Conservation (phyloP, 2,329 filamentous ascomycete genomes). For the Phyllosticta citrichinensis region DNA sequence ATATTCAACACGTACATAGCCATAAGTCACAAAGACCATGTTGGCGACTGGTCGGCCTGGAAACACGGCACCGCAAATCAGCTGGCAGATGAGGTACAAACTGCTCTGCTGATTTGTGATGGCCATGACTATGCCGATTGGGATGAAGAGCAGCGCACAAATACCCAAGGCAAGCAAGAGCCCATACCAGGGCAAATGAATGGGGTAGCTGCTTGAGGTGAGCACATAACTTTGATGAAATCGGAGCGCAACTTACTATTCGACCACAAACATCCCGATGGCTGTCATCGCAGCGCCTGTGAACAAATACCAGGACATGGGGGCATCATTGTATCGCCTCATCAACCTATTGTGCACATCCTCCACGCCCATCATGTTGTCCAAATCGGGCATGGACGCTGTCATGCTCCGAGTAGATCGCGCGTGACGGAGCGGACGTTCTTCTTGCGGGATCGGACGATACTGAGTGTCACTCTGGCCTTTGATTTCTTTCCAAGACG, state of each 20-base stretch:
- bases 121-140: constrained; percentile 86
- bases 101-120: constrained; percentile 84
- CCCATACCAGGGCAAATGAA: constrained; percentile 80
- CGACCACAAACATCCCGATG: constrained; percentile 73
- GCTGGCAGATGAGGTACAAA: constrained; percentile 77
- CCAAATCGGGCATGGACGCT: constrained; percentile 28
- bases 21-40: constrained; percentile 89
- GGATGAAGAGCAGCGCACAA: constrained; percentile 74
- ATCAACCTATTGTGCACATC: constrained; percentile 81
- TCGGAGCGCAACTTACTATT: constrained; percentile 51
- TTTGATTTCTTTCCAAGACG: constrained; percentile 54
- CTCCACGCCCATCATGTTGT: constrained; percentile 55
- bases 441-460: constrained; percentile 29
- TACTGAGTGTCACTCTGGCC: constrained; percentile 22
- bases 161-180: constrained; percentile 68
- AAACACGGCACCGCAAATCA: constrained; percentile 73
- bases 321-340: constrained; percentile 72
- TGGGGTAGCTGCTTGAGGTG: constrained; percentile 38
- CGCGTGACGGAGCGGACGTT: constrained; percentile 13
- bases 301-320: constrained; percentile 68
- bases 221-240: constrained; percentile 8
- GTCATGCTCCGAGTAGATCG: constrained; percentile 18
- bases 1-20: constrained; percentile 42
- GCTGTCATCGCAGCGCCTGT: constrained; percentile 68
- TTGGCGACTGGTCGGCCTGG: constrained; percentile 80